Percentiles rank a stretch among this genome's conserved stretches.
phyloP scores from a whole-genome alignment of 495 filamentous ascomycete genomes.

The Podospora australis region DNA sequence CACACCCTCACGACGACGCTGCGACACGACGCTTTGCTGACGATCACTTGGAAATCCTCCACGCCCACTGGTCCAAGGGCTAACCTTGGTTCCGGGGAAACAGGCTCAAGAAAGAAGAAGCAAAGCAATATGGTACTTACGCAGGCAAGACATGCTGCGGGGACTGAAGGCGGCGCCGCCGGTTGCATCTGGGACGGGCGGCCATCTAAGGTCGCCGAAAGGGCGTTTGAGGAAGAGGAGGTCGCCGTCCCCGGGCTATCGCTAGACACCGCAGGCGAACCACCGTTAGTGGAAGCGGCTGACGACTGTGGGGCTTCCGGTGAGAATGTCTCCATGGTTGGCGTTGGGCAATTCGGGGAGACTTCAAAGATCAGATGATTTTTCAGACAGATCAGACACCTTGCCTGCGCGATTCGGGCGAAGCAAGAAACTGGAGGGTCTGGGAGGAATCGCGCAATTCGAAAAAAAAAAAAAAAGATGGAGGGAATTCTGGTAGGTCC shows the following conservation, averaged over 20 bases:
- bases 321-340: conserved; percentile 29
- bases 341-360: too few relatives aligned
- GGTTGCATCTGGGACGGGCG: conserved; percentile 21
- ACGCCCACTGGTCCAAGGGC: background rate
- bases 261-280: conserved; percentile 27
- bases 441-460: too few relatives aligned
- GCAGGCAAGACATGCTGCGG: conserved; percentile 43
- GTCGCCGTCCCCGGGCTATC: conserved; percentile 29
- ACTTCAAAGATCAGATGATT: conserved; percentile 8
- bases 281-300: conserved; percentile 24
- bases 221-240: conserved; percentile 15
- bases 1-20: background rate
- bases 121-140: conserved; percentile 30
- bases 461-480: too few relatives aligned
- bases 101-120: conserved; percentile 17
- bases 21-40: background rate
- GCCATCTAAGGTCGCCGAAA: conserved; percentile 29
- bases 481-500: too few relatives aligned
- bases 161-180: conserved; percentile 34
- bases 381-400: background rate
- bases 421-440: conserved; percentile 5
- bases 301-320: conserved; percentile 27
- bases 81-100: background rate
- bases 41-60: background rate
- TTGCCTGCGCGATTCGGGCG: conserved; percentile 9